Evolutionary conservation across 2,329 filamentous ascomycete species (phyloP), one percentile per base, ranked within the genome.

Genomic region (Stylonectria norvegica): DNA sequence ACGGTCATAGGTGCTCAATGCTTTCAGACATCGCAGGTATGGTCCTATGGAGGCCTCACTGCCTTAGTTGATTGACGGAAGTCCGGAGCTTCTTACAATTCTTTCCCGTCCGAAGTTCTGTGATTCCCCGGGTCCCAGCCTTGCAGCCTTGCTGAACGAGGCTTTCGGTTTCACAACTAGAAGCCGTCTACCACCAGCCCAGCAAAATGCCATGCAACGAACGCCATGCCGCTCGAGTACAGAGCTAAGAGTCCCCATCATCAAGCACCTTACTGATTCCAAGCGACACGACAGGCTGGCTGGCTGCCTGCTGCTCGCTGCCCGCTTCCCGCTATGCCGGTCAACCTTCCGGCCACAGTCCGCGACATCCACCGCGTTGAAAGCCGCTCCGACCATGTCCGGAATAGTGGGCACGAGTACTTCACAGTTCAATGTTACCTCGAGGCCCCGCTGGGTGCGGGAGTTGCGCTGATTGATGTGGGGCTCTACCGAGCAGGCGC

Each of bases 221-320:
- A 41, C 45, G 37, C 49, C 53, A 53, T 55, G 46, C 48, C 46
- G 34, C 25, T 46, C 42, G 36, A 30, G 49, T 47, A 46, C 42
- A 52, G 28, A 36, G 14, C 28, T n/a, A 19, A 36, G 27, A 19
- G 40, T 36, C 33, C 27, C 38, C 40, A 34, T 32, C 30, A 48
- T 23, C 30, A 30, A 27, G 30, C 23, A n/a, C n/a, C n/a, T n/a
- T 45, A 33, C 34, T 33, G 17, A 22, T 43, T 20, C 40, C n/a
- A n/a, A n/a, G n/a, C n/a, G n/a, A n/a, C n/a, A n/a, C n/a, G n/a
- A n/a, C n/a, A 17, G 14, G 15, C 30, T 17, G 15, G 30, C 8
- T 32, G 30, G n/a, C 22, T 25, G 22, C 22, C 22, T 19, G 30
- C 30, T 19, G 17, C 15, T 32, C 5, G 15, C 9, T 32, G 15